Conservation (phyloP, 2,329 filamentous ascomycete genomes). For the Plenodomus lindquistii region DNA sequence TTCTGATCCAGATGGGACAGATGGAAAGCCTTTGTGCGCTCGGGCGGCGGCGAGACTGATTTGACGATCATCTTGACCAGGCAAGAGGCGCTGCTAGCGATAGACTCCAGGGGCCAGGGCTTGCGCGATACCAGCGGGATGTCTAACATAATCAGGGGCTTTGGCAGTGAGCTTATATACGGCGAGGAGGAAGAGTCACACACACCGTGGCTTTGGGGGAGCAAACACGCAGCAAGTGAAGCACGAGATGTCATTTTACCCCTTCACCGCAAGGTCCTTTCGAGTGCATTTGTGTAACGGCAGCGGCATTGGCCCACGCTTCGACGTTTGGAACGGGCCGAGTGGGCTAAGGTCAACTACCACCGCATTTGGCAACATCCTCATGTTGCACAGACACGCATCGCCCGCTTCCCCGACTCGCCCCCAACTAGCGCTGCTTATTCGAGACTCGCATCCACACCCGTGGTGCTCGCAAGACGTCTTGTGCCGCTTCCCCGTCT, state of each 20-base stretch:
- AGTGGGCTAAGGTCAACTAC: conserved; percentile 19
- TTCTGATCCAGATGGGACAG: conserved; percentile 38
- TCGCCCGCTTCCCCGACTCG: conserved; percentile 24
- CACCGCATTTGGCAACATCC: conserved; percentile 18
- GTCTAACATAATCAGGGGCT: conserved; percentile 24
- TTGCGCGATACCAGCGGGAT: conserved; percentile 22
- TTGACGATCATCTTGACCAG: conserved; percentile 33
- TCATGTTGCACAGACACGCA: conserved; percentile 2
- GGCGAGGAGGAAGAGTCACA: conserved; percentile 20
- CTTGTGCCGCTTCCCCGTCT: conserved; percentile 37
- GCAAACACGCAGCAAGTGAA: conserved; percentile 29
- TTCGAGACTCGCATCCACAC: conserved; percentile 15
- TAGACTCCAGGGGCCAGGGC: conserved; percentile 15
- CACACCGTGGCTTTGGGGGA: conserved; percentile 19
- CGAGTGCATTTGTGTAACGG: conserved; percentile 31
- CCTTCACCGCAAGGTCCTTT: conserved; percentile 36
- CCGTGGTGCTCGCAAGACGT: conserved; percentile 20
- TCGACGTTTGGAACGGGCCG: conserved; percentile 31
- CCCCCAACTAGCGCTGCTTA: conserved; percentile 17
- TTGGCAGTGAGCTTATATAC: conserved; percentile 26
- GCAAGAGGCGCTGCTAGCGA: conserved; percentile 20
- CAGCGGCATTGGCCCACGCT: conserved; percentile 27
- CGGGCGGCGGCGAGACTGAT: conserved; percentile 19
- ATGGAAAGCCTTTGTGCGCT: conserved; percentile 28
- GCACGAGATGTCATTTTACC: conserved; percentile 32